phyloP scores from a whole-genome alignment of 306 rosid species.

The Vigna unguiculata region DNA sequence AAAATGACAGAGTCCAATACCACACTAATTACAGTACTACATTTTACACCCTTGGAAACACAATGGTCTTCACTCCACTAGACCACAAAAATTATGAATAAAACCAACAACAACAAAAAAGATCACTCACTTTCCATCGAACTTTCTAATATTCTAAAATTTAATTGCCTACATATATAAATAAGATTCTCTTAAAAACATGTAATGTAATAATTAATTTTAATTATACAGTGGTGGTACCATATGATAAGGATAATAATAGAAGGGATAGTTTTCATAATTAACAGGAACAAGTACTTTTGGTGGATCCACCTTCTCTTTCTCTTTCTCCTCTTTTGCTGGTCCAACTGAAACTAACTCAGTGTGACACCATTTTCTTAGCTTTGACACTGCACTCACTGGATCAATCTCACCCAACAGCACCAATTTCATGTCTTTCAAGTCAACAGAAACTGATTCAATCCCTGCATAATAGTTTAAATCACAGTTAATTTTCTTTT shows the following conservation, averaged over 20 bases:
- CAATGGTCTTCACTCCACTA: neutral
- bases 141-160: too few relatives aligned
- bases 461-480: conserved; percentile 52
- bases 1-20: neutral
- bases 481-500: too few relatives aligned
- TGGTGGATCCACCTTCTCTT: conserved; percentile 30
- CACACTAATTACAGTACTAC: neutral
- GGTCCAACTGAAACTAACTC: conserved; percentile 66
- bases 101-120: neutral
- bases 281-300: neutral
- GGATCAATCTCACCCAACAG: conserved; percentile 68
- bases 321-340: conserved; percentile 58
- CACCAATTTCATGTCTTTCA: conserved; percentile 60
- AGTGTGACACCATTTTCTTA: conserved; percentile 54
- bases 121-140: too few relatives aligned
- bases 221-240: neutral
- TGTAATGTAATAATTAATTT: too few relatives aligned
- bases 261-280: neutral
- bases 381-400: conserved; percentile 50
- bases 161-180: too few relatives aligned
- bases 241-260: neutral
- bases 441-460: conserved; percentile 62
- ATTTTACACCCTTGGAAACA: too few relatives aligned
- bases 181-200: neutral
- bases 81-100: neutral